phyloP scores from a whole-genome alignment of 75 land plant genomes.

The Pseudotsuga menziesii region DNA sequence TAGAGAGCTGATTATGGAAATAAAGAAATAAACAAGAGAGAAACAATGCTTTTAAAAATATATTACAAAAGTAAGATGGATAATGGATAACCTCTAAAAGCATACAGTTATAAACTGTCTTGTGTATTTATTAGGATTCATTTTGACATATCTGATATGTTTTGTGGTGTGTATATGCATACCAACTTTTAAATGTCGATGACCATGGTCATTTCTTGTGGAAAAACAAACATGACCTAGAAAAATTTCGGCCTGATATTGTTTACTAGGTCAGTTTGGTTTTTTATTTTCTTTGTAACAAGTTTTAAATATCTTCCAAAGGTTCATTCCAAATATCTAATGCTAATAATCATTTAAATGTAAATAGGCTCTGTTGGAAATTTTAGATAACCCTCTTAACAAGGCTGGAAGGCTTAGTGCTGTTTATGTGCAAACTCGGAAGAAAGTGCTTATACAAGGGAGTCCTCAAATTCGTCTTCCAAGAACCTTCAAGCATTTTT shows the following conservation, averaged over 20 bases:
- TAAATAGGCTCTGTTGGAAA: slow-evolving; percentile 72
- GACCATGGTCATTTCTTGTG: slow-evolving; percentile 59
- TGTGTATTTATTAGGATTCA: background rate
- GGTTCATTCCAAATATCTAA: background rate
- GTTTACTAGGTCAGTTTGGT: slow-evolving; percentile 47
- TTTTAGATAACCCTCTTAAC: slow-evolving; percentile 83
- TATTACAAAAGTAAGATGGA: background rate
- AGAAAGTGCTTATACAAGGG: slow-evolving; percentile 76
- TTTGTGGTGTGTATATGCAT: slow-evolving; percentile 24
- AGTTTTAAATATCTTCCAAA: background rate
- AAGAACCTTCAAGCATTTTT: slow-evolving; percentile 81
- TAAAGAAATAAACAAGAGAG: background rate
- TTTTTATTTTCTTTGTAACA: background rate
- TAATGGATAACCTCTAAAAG: background rate
- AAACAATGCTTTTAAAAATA: background rate
- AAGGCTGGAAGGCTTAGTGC: slow-evolving; percentile 77
- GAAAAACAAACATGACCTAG: slow-evolving; percentile 63
- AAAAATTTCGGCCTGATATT: slow-evolving; percentile 63
- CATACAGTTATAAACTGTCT: background rate
- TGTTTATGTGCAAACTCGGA: slow-evolving; percentile 76
- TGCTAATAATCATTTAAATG: background rate
- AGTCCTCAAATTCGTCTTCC: slow-evolving; percentile 93
- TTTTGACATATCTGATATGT: background rate
- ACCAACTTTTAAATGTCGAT: slow-evolving; percentile 63
- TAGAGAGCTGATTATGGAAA: background rate